Evolutionary conservation across 352 stramenopile species (phyloP).

Genomic region (Phytophthora quininea): DNA sequence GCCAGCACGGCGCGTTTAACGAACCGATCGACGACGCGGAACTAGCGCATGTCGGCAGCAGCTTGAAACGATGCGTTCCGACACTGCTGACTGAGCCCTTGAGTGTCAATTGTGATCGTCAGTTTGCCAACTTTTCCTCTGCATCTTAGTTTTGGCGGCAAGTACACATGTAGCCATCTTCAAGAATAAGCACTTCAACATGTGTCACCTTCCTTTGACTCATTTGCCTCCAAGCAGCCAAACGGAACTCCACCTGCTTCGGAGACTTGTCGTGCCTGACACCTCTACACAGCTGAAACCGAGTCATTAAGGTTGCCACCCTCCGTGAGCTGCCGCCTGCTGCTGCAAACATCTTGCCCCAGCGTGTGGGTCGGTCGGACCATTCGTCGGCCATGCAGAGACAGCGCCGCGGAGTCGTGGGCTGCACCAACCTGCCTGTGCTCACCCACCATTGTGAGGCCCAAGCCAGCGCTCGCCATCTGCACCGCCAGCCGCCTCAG

Average conservation of each 20-base stretch:
- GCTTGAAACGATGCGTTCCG: neutral
- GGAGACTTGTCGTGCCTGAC: neutral
- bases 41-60: neutral
- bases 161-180: constrained; percentile 24
- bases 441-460: constrained; percentile 31
- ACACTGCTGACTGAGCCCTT: neutral
- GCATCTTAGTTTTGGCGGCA: neutral
- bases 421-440: constrained; percentile 41
- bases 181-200: constrained; percentile 30
- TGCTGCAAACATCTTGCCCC: neutral
- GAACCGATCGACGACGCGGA: neutral
- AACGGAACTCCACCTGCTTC: neutral
- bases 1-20: neutral
- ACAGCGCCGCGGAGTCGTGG: constrained; percentile 35
- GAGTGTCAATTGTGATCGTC: neutral
- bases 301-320: neutral
- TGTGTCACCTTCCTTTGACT: constrained; percentile 18
- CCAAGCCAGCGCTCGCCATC: constrained; percentile 9
- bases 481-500: constrained; percentile 14
- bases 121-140: constrained; percentile 21
- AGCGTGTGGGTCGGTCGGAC: constrained; percentile 6
- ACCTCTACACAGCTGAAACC: neutral
- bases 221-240: constrained; percentile 10
- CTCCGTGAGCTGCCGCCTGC: constrained; percentile 11
- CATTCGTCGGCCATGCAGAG: constrained; percentile 21